Conservation (phyloP, 352 stramenopile species). For the Globisporangium okanoganense region DNA sequence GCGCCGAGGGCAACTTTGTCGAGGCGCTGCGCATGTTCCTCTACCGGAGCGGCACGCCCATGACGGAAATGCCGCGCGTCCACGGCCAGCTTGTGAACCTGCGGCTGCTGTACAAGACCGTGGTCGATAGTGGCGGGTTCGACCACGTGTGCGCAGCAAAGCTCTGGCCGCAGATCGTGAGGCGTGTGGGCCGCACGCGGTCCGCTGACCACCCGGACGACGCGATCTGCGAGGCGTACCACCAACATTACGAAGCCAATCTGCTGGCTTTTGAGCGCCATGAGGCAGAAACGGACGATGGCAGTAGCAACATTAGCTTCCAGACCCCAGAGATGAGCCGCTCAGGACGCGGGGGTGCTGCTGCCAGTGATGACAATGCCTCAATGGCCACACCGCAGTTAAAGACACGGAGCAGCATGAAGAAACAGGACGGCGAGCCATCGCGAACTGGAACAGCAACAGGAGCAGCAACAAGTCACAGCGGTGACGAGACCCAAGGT, state of each 20-base stretch:
- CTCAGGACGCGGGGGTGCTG: slow-evolving; percentile 3
- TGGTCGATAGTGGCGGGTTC: slow-evolving; percentile 51
- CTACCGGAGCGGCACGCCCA: slow-evolving; percentile 70
- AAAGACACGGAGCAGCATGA: slow-evolving; percentile 50
- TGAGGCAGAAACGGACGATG: slow-evolving; percentile 9
- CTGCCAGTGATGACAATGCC: neutral
- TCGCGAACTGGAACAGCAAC: neutral
- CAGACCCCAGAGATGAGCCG: slow-evolving; percentile 25
- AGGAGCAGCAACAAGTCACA: neutral
- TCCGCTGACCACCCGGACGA: slow-evolving; percentile 37
- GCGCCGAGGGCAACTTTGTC: slow-evolving; percentile 78
- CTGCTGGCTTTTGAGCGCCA: slow-evolving; percentile 56
- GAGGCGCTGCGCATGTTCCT: slow-evolving; percentile 78
- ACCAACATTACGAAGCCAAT: slow-evolving; percentile 46
- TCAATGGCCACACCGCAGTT: slow-evolving; percentile 37
- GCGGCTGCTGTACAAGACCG: slow-evolving; percentile 61
- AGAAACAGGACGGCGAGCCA: slow-evolving; percentile 21
- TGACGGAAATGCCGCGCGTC: slow-evolving; percentile 69
- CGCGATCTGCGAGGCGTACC: slow-evolving; percentile 45
- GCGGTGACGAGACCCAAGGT: slow-evolving; percentile 6
- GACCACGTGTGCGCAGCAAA: slow-evolving; percentile 29
- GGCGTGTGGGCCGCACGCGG: slow-evolving; percentile 56
- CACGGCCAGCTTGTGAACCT: slow-evolving; percentile 76
- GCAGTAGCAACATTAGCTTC: slow-evolving; percentile 4
- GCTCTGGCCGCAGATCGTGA: slow-evolving; percentile 55